phyloP scores from a whole-genome alignment of 306 rosid genomes.

The Fragaria iinumae region DNA sequence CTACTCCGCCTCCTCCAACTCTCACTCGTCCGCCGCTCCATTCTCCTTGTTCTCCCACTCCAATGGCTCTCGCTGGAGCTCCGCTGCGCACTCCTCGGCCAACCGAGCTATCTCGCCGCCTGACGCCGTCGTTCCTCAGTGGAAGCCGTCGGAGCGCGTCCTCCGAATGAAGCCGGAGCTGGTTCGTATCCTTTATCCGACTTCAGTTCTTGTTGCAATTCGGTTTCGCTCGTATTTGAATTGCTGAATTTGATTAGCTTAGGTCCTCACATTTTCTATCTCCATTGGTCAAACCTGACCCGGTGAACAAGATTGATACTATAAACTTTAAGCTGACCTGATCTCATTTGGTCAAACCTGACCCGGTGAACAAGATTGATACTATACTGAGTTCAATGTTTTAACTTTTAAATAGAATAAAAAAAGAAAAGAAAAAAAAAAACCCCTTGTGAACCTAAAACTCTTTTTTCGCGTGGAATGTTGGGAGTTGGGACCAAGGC shows the following conservation, averaged over 20 bases:
- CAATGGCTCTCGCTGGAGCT: conserved; percentile 55
- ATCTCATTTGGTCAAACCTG: too few relatives aligned
- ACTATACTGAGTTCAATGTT: too few relatives aligned
- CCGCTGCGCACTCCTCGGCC: conserved; percentile 31
- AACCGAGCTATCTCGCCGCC: conserved; percentile 36
- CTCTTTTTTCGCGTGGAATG: too few relatives aligned
- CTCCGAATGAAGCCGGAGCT: conserved; percentile 65
- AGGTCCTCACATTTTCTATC: conserved; percentile 3
- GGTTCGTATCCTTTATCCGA: conserved; percentile 33
- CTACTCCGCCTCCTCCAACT: conserved; percentile 36
- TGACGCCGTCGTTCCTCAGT: conserved; percentile 49
- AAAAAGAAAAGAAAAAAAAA: too few relatives aligned
- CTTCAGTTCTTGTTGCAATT: neutral
- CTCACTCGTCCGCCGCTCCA: conserved; percentile 25
- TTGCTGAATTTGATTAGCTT: conserved; percentile 11
- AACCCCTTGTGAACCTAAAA: too few relatives aligned
- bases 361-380: too few relatives aligned
- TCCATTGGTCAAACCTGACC: too few relatives aligned
- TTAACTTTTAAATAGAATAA: too few relatives aligned
- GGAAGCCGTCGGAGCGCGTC: conserved; percentile 87
- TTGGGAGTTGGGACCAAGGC: too few relatives aligned
- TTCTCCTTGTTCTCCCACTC: conserved; percentile 22
- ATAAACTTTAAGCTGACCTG: too few relatives aligned
- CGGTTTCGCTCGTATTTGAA: neutral
- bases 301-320: too few relatives aligned